Base-by-base conservation (phyloP, 768 basidiomycete genomes). In the Suillus decipiens region DNA sequence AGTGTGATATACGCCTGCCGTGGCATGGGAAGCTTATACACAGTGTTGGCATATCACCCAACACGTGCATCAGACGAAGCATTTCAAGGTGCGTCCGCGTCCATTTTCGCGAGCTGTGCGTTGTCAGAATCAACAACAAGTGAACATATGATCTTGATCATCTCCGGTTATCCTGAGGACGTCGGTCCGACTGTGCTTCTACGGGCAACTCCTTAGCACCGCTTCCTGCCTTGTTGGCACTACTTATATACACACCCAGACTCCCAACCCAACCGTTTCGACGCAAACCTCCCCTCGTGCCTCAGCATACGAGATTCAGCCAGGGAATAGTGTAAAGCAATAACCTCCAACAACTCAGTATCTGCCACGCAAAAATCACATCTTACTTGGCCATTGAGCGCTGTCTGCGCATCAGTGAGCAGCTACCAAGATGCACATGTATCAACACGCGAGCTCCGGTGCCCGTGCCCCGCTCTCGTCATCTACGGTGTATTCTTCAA, bases 401-500 rank as follows among this genome's bases (percentile, higher is more conserved):
- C 14, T 78, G 79, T 66, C 72, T 79, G 58, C 59, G 50, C 5
- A 79, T 78, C 76, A 76, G 39, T 70, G 81, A 14, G 45, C 53
- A 5, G 58, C 69, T 48, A 61, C 70, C 11, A 56, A 59, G 33
- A 51, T 79, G 60, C 65, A 64, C 43, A 63, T 76, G 22, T 67
- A 60, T 41, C 66, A 67, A 8, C 68, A 68, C 22, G 19, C 53
- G 12, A 51, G 68, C 61, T 55, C 60, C 69, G 15, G 66, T 48
- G 3, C 0, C 54, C 78, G 10, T 82, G 76, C 66, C 77, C 80
- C 0, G 88, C 87, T 67, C 60, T 89, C 19, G 79, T 76, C 1
- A 88, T 84, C 75, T 89, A 59, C 79, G 79, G 79, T 48, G 71
- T 78, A 31, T 67, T 81, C 60, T 86, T 88, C 70, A 78, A 72